phyloP scores from a whole-genome alignment of 495 filamentous ascomycete species.

The Halenospora varia region DNA sequence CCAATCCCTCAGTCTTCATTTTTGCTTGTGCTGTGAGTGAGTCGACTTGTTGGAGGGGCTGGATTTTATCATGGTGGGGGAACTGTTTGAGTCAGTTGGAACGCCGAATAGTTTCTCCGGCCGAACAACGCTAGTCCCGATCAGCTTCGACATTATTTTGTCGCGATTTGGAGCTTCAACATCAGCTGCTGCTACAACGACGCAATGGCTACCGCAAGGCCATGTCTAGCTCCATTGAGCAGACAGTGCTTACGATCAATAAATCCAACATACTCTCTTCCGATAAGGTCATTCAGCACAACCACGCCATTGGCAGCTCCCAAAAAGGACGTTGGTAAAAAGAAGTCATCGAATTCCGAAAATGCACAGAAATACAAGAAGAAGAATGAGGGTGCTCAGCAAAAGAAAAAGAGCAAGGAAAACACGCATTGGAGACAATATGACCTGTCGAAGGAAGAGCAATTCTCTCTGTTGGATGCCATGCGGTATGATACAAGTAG shows the following conservation, averaged over 20 bases:
- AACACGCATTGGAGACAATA: slow-evolving; percentile 57
- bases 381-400: slow-evolving; percentile 45
- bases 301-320: background rate
- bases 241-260: slow-evolving; percentile 11
- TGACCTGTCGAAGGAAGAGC: slow-evolving; percentile 56
- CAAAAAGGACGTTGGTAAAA: slow-evolving; percentile 30
- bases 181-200: background rate
- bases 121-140: background rate
- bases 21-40: slow-evolving; percentile 11
- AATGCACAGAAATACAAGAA: slow-evolving; percentile 30
- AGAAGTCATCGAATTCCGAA: slow-evolving; percentile 28
- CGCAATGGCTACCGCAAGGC: slow-evolving; percentile 23
- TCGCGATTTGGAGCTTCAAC: background rate
- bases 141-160: background rate
- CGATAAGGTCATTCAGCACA: slow-evolving; percentile 8
- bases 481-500: slow-evolving; percentile 62
- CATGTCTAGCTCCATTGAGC: slow-evolving; percentile 27
- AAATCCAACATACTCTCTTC: background rate
- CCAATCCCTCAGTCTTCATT: slow-evolving; percentile 50
- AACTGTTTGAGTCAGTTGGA: background rate
- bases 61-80: slow-evolving; percentile 1
- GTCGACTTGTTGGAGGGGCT: background rate
- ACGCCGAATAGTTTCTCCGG: background rate
- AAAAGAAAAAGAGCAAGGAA: slow-evolving; percentile 62
- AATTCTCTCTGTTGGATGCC: slow-evolving; percentile 83